These are phyloP conservation scores for Amesomyces nigricolor DNA, from an alignment of 2,329 filamentous ascomycete species.

Conservation along the genomic window DNA sequence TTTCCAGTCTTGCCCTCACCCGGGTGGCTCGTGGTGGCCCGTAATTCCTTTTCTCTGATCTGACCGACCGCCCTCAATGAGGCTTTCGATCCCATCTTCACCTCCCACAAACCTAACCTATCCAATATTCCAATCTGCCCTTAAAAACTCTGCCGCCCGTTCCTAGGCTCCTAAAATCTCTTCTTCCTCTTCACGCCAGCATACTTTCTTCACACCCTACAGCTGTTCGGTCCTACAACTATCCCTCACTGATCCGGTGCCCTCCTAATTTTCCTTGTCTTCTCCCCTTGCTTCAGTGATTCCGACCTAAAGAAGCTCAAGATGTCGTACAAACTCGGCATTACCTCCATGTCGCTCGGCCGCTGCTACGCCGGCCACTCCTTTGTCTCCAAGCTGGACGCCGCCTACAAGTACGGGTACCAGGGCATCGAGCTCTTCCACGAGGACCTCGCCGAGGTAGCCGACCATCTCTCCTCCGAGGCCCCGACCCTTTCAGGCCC, in stretches of 20 bases:
- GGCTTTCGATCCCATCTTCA: no score
- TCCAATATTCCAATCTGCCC: no score
- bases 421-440: slow-evolving; percentile 70
- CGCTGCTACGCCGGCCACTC: slow-evolving; percentile 63
- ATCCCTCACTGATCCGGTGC: background rate
- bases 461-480: slow-evolving; percentile 30
- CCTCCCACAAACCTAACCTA: no score
- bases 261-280: background rate
- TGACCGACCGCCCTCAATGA: no score
- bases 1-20: no score
- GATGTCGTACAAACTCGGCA: slow-evolving; percentile 57
- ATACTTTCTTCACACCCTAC: no score
- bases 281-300: background rate
- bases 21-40: no score
- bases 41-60: no score
- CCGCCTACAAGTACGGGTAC: slow-evolving; percentile 60
- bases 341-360: slow-evolving; percentile 73
- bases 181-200: no score
- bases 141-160: no score
- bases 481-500: slow-evolving; percentile 12
- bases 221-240: no score
- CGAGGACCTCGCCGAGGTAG: slow-evolving; percentile 65
- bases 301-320: slow-evolving; percentile 14
- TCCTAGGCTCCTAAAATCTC: no score
- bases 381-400: slow-evolving; percentile 61